Percentiles rank a stretch among this genome's conserved stretches.
These are phyloP conservation scores for Cyamopsis tetragonoloba DNA, from an alignment of 306 rosid genomes.

Conservation along the genomic window DNA sequence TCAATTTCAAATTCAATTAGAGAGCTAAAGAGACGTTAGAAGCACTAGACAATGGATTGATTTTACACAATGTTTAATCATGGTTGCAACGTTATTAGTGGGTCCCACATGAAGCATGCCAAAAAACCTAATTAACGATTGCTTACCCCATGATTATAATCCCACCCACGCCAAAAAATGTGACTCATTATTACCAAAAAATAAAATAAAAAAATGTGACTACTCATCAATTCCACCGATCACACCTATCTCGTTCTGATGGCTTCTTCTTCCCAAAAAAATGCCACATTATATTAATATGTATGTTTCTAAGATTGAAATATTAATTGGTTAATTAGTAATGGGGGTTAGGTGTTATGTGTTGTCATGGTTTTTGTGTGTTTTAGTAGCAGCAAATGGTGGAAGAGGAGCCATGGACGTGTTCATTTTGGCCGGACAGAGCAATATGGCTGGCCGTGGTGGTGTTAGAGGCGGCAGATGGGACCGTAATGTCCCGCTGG, in stretches of 20 bases:
- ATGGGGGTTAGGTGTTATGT: not conserved
- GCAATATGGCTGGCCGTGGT: slow-evolving; percentile 78
- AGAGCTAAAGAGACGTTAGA: not conserved
- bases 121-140: slow-evolving; percentile 14
- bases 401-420: slow-evolving; percentile 14
- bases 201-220: not conserved
- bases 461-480: slow-evolving; percentile 36
- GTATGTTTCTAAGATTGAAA: not conserved
- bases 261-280: not conserved
- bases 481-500: slow-evolving; percentile 34
- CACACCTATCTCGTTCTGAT: not conserved
- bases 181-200: no score
- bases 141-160: slow-evolving; percentile 5
- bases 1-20: no score
- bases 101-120: slow-evolving; percentile 27
- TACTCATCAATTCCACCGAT: not conserved
- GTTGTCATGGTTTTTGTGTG: not conserved
- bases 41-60: no score
- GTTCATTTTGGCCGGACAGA: slow-evolving; percentile 58
- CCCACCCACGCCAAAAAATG: not conserved
- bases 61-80: not conserved
- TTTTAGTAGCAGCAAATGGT: not conserved
- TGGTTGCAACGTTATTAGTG: not conserved
- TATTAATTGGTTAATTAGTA: not conserved
- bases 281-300: no score